Evolutionary conservation across 768 basidiomycete genomes (phyloP), one percentile per base, ranked within the genome.

Genomic region (Phylloporus sp.): DNA sequence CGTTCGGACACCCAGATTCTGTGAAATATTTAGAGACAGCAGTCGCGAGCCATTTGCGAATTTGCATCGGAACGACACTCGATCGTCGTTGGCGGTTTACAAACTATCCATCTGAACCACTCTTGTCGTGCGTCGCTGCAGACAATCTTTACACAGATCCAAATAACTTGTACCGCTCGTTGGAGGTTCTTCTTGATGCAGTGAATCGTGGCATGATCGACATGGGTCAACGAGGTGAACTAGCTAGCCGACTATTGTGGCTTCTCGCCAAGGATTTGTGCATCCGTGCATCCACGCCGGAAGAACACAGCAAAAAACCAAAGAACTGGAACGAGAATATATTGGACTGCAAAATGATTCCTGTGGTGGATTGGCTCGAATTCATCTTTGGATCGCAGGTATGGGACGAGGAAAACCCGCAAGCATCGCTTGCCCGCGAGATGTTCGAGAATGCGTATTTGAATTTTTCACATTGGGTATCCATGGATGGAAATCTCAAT

Each of bases 401-500:
- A 22, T 35, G 22, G 52, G 36, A 34, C 5, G 7, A 15, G 12
- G 32, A 23, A 15, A 18, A 35, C 16, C 10, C 2, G 10, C 27
- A 45, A 10, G 13, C 35, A 28, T 47, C 36, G 16, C 4, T 43
- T 9, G 52, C 50, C 23, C 49, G 45, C 22, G 11, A 35, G 3
- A 27, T n/a, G n/a, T n/a, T n/a, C n/a, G n/a, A n/a, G n/a, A n/a
- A n/a, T n/a, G n/a, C n/a, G n/a, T n/a, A n/a, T 34, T 1, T 57
- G 11, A 42, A 50, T 18, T 52, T 60, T 15, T 61, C 47, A 12
- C 55, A 61, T 22, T 56, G 56, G 52, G 8, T 54, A n/a, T 41
- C 45, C 5, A 61, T 61, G 57, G 26, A 45, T 10, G 24, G 8
- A 11, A 39, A 49, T n/a, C 24, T 61, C 3, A 15, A 28, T 18